Conservation (phyloP, 805 yeast species). For the Cyberlindnera subsufficiens region DNA sequence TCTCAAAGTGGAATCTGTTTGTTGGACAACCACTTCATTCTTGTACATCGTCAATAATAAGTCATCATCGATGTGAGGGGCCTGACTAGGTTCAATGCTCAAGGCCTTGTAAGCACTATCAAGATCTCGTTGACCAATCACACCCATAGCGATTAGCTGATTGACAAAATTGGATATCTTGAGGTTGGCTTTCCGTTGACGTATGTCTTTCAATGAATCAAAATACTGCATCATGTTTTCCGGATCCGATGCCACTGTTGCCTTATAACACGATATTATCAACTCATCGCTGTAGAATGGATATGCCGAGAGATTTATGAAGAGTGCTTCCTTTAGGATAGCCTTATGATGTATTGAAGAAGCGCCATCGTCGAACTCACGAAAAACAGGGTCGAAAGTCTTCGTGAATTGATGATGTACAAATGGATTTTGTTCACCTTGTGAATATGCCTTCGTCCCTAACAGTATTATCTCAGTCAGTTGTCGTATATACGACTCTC, state of each 20-base stretch:
- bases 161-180: constrained; percentile 38
- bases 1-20: constrained; percentile 26
- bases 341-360: constrained; percentile 21
- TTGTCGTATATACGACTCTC: constrained; percentile 51
- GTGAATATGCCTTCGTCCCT: constrained; percentile 30
- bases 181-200: constrained; percentile 42
- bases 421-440: constrained; percentile 24
- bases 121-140: constrained; percentile 44
- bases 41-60: constrained; percentile 29
- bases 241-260: constrained; percentile 37
- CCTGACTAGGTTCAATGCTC: constrained; percentile 26
- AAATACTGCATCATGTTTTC: constrained; percentile 42
- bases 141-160: constrained; percentile 45
- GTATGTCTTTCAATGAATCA: constrained; percentile 49
- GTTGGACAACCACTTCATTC: constrained; percentile 19
- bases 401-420: constrained; percentile 21
- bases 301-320: constrained; percentile 41
- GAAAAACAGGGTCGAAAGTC: constrained; percentile 24
- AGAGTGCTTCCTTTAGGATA: constrained; percentile 25
- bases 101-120: constrained; percentile 32
- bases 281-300: constrained; percentile 44
- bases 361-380: constrained; percentile 25
- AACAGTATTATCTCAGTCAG: constrained; percentile 46
- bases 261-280: constrained; percentile 42
- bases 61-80: constrained; percentile 21